Evolutionary conservation across 2,329 filamentous ascomycete genomes (phyloP).

Genomic region (Immersiporthe knoxdaviesiana): DNA sequence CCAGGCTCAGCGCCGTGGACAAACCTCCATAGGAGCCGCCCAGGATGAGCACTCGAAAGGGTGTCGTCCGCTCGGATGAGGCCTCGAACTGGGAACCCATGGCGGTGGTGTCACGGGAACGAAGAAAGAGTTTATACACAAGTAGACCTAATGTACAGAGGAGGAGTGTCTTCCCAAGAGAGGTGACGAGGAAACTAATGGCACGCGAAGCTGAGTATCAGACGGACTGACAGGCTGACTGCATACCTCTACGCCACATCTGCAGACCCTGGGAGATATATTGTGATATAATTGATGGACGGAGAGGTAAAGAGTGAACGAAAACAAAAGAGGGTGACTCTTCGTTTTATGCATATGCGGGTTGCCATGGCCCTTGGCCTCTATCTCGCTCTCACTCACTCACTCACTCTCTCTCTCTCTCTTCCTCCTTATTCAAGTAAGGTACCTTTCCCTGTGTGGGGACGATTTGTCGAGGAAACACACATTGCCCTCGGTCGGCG

Average conservation of each 20-base stretch:
- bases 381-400: too few species aligned
- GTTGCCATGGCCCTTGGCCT: neutral
- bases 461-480: neutral
- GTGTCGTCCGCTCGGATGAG: slow-evolving; percentile 29
- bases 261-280: neutral
- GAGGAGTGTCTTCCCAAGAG: neutral
- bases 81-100: slow-evolving; percentile 26
- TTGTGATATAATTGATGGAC: too few species aligned
- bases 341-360: slow-evolving; percentile 19
- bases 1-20: slow-evolving; percentile 66
- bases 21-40: slow-evolving; percentile 77
- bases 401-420: too few species aligned
- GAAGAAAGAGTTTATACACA: neutral
- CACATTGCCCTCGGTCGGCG: neutral
- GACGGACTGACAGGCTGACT: neutral
- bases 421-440: too few species aligned
- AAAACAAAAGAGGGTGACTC: neutral
- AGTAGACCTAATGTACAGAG: neutral
- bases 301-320: too few species aligned
- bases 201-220: too few species aligned
- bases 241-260: neutral
- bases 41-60: slow-evolving; percentile 64
- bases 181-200: neutral
- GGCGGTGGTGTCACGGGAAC: neutral
- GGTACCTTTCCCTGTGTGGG: neutral